A percentile compares a stretch with the other conserved stretches of the same genome.
Conservation (phyloP, 2,329 filamentous ascomycete genomes). For the Pseudogymnoascus sp. region DNA sequence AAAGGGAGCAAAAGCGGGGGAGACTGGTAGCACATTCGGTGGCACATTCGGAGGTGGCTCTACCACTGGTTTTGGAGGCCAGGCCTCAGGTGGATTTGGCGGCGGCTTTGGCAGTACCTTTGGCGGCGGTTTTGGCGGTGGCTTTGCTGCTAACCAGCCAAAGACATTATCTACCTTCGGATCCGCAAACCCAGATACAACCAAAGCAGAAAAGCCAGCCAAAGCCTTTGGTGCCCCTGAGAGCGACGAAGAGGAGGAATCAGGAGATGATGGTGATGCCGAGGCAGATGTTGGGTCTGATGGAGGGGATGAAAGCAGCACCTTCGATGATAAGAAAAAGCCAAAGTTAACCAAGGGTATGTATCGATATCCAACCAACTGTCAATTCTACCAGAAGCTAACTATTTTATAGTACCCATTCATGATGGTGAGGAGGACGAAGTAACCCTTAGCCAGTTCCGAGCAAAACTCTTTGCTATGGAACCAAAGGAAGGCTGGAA, state of each 20-base stretch:
- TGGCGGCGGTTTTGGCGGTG: conserved; percentile 34
- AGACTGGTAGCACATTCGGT: conserved; percentile 24
- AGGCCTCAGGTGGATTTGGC: conserved; percentile 41
- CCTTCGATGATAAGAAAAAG: conserved; percentile 55
- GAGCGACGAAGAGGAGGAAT: conserved; percentile 48
- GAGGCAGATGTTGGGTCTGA: conserved; percentile 37
- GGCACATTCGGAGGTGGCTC: conserved; percentile 26
- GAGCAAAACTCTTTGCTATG: conserved; percentile 80
- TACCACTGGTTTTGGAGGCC: conserved; percentile 26
- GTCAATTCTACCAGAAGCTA: not conserved
- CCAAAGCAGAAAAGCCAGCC: conserved; percentile 48
- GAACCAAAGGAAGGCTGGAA: conserved; percentile 67
- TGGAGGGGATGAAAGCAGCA: conserved; percentile 41
- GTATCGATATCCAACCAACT: conserved; percentile 28
- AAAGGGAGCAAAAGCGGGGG: not conserved
- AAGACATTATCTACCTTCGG: conserved; percentile 21
- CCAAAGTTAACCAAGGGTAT: conserved; percentile 62
- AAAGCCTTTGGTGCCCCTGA: conserved; percentile 73
- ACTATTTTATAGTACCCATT: conserved; percentile 46
- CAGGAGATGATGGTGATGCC: conserved; percentile 32
- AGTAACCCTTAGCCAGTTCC: conserved; percentile 62
- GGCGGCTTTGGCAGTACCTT: conserved; percentile 37
- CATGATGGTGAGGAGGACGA: conserved; percentile 87
- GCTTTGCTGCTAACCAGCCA: conserved; percentile 19
- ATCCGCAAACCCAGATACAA: conserved; percentile 28